phyloP scores from a whole-genome alignment of 2,329 filamentous ascomycete species.

The Coniochaeta ligniaria region DNA sequence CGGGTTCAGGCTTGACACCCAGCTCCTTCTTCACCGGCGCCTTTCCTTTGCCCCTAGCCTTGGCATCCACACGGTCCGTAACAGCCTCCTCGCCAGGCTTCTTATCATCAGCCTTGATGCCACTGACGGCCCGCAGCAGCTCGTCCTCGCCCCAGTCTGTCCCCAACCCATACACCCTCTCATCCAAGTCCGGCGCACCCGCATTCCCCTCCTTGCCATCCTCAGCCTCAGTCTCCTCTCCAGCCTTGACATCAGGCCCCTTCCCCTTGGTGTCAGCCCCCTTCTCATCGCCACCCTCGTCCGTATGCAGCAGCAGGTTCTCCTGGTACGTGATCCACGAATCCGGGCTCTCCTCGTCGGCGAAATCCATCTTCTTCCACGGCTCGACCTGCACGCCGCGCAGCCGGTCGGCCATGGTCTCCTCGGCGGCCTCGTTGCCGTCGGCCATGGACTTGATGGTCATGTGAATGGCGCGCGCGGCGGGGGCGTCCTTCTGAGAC shows the following conservation, averaged over 20 bases:
- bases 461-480: constrained; percentile 76
- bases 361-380: constrained; percentile 74
- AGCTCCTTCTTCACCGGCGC: constrained; percentile 1
- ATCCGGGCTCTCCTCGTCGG: constrained; percentile 70
- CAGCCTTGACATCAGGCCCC: constrained; percentile 3
- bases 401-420: constrained; percentile 70
- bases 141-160: constrained; percentile 36
- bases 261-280: constrained; percentile 18
- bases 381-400: constrained; percentile 71
- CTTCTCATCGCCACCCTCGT: constrained; percentile 10
- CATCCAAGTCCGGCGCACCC: constrained; percentile 21
- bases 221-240: constrained; percentile 3
- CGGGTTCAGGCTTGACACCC: not conserved
- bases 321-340: constrained; percentile 72
- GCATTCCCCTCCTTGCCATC: constrained; percentile 5
- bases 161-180: constrained; percentile 28
- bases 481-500: constrained; percentile 24
- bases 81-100: constrained; percentile 15
- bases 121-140: constrained; percentile 38
- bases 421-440: constrained; percentile 52
- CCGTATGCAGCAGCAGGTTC: constrained; percentile 52
- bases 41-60: constrained; percentile 3
- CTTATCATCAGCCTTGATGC: constrained; percentile 24
- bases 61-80: constrained; percentile 2
- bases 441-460: constrained; percentile 72